A percentile compares a stretch with the other conserved stretches of the same genome.
These are phyloP conservation scores for Saccharomyces hybrid DNA, from an alignment of 1,139 yeast genomes.

Conservation along the genomic window DNA sequence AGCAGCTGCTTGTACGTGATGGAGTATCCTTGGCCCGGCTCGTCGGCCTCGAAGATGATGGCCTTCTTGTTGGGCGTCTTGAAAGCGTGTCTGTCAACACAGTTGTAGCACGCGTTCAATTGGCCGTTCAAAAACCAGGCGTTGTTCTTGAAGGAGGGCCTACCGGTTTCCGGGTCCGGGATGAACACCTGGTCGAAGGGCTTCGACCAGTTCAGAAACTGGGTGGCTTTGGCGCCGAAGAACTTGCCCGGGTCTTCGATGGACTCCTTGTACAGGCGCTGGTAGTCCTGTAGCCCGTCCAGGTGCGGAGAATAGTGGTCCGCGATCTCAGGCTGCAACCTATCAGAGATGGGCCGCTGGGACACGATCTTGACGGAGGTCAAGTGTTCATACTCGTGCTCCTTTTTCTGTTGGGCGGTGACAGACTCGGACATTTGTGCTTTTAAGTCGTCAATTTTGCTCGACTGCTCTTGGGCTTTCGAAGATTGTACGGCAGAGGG, in stretches of 20 bases:
- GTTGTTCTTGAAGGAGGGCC: constrained; percentile 51
- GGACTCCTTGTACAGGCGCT: constrained; percentile 55
- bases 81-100: constrained; percentile 75
- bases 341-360: constrained; percentile 22
- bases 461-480: constrained; percentile 2
- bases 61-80: constrained; percentile 66
- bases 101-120: constrained; percentile 68
- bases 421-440: constrained; percentile 3
- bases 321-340: constrained; percentile 29
- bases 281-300: constrained; percentile 44
- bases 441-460: constrained; percentile 9
- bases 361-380: constrained; percentile 22
- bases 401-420: constrained; percentile 3
- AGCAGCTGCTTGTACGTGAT: constrained; percentile 67
- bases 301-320: constrained; percentile 30
- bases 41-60: constrained; percentile 76
- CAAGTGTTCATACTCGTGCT: constrained; percentile 24
- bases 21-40: constrained; percentile 53
- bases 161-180: constrained; percentile 39
- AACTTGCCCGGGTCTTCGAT: constrained; percentile 58
- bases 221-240: constrained; percentile 55
- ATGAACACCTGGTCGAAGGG: constrained; percentile 53
- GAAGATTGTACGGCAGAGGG: constrained; percentile 9
- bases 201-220: constrained; percentile 54
- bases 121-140: constrained; percentile 77